Base-by-base conservation (phyloP, 1,139 yeast genomes). In the Martiniozyma asiatica region DNA sequence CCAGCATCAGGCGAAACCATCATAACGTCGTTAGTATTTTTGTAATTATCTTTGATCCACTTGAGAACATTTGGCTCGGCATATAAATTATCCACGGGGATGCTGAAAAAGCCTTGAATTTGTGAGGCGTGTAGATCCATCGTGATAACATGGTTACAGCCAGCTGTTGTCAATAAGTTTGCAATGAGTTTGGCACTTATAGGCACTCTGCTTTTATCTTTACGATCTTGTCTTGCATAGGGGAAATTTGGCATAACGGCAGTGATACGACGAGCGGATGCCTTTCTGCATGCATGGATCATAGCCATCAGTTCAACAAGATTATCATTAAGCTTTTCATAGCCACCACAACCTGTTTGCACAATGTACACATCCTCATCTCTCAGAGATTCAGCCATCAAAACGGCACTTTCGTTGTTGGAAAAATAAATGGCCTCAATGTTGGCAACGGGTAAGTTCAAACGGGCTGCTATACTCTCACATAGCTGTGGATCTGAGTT, bases 401-500 rank as follows among this genome's bases (percentile, higher is more conserved):
- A 65, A 23, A 76, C 76, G 14, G 77, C 73, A 4, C 78, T 73
- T 53, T 77, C 85, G 27, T 76, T 75, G 39, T 80, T 78, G 6
- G 81, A 63, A 44, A 76, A 79, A 50, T 79, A 68, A 40, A 74
- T 73, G 29, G 76, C 71, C 40, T 74, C 80, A 28, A 79, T 66
- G 29, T 73, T 70, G 14, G 84, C 68, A 27, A 77, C 58, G 26
- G 68, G 68, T 27, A 73, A 48, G 11, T 79, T 79, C 31, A 79
- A 58, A 40, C 74, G 63, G 41, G 60, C 59, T 15, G 94, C 74
- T 15, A 87, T 87, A 16, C 70, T 60, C 44, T 74, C 74, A 15
- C 94, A 92, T 34, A 87, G 66, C 30, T 77, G 87, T n/a, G 85
- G 80, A 53, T 87, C 95, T 18, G 93, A 84, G 54, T 85, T 87